Conservation (phyloP, 805 yeast genomes). For the Debaryomyces tyrocola region DNA sequence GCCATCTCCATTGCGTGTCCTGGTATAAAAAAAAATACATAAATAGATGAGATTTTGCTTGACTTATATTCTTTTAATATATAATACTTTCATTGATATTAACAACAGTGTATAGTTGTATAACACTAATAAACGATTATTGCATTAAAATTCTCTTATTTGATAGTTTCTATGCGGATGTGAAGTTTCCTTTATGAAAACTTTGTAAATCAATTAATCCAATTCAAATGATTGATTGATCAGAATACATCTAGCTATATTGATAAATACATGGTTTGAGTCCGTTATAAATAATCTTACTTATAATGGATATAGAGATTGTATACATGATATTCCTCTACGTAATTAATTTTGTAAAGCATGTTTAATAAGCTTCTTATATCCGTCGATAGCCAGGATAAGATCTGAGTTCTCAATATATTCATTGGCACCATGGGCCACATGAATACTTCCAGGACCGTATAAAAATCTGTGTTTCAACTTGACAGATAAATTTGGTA, state of each 20-base stretch:
- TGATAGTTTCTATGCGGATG: constrained; percentile 12
- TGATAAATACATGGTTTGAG: constrained; percentile 46
- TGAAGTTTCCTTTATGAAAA: constrained; percentile 4
- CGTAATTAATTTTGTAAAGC: constrained; percentile 7
- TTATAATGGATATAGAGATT: constrained; percentile 45
- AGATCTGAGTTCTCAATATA: constrained; percentile 49
- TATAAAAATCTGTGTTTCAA: constrained; percentile 48
- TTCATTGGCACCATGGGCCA: constrained; percentile 62
- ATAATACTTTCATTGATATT: background rate
- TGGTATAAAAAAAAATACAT: no score
- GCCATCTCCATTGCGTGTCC: constrained; percentile 2
- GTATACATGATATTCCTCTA: constrained; percentile 30
- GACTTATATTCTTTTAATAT: background rate
- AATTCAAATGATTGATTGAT: constrained; percentile 9
- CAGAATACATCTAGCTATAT: constrained; percentile 32
- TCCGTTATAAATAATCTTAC: constrained; percentile 32
- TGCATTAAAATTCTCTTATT: background rate
- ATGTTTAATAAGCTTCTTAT: constrained; percentile 41
- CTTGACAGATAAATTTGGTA: constrained; percentile 24
- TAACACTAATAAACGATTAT: background rate
- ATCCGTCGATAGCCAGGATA: constrained; percentile 51
- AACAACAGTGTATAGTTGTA: background rate
- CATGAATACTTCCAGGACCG: constrained; percentile 66
- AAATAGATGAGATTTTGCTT: background rate
- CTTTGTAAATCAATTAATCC: constrained; percentile 7